Conservation (phyloP, 257 asterid genomes). For the Misopates orontium region DNA sequence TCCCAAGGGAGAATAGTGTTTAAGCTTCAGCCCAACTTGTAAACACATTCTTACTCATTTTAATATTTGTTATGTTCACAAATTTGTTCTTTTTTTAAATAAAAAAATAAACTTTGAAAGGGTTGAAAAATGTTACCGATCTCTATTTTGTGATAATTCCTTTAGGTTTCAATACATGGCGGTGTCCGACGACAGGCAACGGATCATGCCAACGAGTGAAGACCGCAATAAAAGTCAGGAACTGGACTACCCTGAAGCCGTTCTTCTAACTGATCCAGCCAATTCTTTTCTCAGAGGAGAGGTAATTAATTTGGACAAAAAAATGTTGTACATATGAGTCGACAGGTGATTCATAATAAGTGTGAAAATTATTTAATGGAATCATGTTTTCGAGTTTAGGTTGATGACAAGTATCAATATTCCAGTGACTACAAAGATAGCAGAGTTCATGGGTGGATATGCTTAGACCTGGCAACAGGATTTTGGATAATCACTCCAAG, state of each 20-base stretch:
- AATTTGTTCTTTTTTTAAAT: no score
- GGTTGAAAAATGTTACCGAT: no score
- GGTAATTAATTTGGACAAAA: slow-evolving; percentile 40
- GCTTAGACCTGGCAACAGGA: slow-evolving; percentile 53
- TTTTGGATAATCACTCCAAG: slow-evolving; percentile 88
- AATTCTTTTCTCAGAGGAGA: slow-evolving; percentile 69
- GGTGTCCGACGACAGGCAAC: slow-evolving; percentile 72
- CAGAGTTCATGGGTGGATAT: slow-evolving; percentile 87
- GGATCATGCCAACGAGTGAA: slow-evolving; percentile 72
- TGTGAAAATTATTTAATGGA: no score
- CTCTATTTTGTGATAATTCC: neutral
- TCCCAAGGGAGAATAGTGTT: slow-evolving; percentile 54
- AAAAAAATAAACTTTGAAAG: no score
- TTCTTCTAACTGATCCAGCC: slow-evolving; percentile 65
- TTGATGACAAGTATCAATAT: slow-evolving; percentile 90
- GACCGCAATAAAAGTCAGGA: slow-evolving; percentile 56
- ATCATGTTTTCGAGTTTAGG: slow-evolving; percentile 39
- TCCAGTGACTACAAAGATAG: slow-evolving; percentile 73
- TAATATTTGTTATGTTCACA: neutral
- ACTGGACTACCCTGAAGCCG: slow-evolving; percentile 87
- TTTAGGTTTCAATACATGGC: slow-evolving; percentile 85
- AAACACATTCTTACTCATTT: slow-evolving; percentile 2
- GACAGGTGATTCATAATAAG: no score
- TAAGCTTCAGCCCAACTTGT: slow-evolving; percentile 60
- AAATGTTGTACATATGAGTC: no score